Evolutionary conservation across 257 asterid genomes (phyloP), one percentile per base, ranked within the genome.

Genomic region (Nicotiana knightiana): DNA sequence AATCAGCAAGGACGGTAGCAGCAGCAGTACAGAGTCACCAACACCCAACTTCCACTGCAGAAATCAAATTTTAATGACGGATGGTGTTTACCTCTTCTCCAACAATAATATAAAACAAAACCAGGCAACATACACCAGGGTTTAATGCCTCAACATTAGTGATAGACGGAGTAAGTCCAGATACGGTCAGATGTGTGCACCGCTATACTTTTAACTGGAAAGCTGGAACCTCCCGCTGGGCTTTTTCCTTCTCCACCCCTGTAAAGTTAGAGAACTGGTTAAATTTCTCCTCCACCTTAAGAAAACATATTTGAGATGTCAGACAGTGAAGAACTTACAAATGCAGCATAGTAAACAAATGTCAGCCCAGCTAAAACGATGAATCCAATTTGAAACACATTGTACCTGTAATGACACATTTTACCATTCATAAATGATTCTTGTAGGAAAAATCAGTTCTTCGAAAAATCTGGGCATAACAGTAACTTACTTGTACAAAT

Each of bases 321-420:
- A 48, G 28, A 57, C 62, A 39, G 61, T 18, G 76, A 59, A 59
- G 18, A 71, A 87, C 98, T 88, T 91, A 94, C 98, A 67, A 96
- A 91, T 81, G 96, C 96, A 58, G 91, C 90, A 83, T 96, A 96
- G 81, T 96, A 96, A 81, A 96, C 92, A 87, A 94, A 93, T 70
- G 99, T 96, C 89, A 96, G 90, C 77, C 98, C 98, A 3, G 99
- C 99, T 39, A 96, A 86, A 85, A 86, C 80, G 67, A 96, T 90
- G 91, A 96, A 96, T 15, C 85, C 99, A 66, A 96, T 96, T 87
- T 96, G 99, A 88, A 96, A 96, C 86, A 94, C 98, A 15, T 94
- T 94, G 86, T 96, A 96, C 97, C 99, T 96, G 94, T 86, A 82
- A 86, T 70, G 76, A 71, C 82, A 51, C 28, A 37, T 55, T 67